Evolutionary conservation across 2,329 filamentous ascomycete genomes (phyloP).

Genomic region (Scleromitrula shiraiana): DNA sequence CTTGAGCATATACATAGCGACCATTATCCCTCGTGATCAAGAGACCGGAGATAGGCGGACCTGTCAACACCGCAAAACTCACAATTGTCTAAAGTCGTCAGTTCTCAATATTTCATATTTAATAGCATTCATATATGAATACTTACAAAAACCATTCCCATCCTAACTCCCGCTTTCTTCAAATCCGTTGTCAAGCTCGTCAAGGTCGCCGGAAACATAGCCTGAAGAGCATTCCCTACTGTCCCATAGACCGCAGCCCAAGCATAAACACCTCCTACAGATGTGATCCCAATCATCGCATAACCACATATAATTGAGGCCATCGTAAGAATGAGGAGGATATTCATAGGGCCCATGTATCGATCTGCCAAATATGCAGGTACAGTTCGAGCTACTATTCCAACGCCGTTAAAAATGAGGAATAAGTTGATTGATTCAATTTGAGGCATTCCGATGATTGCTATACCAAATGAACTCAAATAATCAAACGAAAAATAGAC

Average conservation of each 20-base stretch:
- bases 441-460: conserved; percentile 33
- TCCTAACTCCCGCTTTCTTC: conserved; percentile 45
- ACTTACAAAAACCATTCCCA: conserved; percentile 50
- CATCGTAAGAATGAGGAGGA: conserved; percentile 38
- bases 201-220: conserved; percentile 43
- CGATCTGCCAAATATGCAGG: conserved; percentile 41
- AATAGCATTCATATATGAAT: too few relatives aligned
- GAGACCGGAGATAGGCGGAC: conserved; percentile 46
- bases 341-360: conserved; percentile 44
- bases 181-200: conserved; percentile 43
- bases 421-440: conserved; percentile 41
- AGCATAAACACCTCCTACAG: conserved; percentile 36
- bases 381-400: conserved; percentile 39
- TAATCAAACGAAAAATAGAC: conserved; percentile 37
- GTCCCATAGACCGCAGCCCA: conserved; percentile 46
- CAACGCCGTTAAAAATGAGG: conserved; percentile 45
- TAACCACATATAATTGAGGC: conserved; percentile 31
- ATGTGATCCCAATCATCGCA: conserved; percentile 42
- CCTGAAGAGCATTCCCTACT: conserved; percentile 41
- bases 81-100: too few relatives aligned
- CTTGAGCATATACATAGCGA: conserved; percentile 42
- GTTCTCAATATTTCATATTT: too few relatives aligned
- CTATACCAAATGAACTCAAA: conserved; percentile 32
- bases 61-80: conserved; percentile 44
- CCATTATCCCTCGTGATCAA: conserved; percentile 39